Base-by-base conservation (phyloP, 441 rosid genomes). In the Populus hybrid region DNA sequence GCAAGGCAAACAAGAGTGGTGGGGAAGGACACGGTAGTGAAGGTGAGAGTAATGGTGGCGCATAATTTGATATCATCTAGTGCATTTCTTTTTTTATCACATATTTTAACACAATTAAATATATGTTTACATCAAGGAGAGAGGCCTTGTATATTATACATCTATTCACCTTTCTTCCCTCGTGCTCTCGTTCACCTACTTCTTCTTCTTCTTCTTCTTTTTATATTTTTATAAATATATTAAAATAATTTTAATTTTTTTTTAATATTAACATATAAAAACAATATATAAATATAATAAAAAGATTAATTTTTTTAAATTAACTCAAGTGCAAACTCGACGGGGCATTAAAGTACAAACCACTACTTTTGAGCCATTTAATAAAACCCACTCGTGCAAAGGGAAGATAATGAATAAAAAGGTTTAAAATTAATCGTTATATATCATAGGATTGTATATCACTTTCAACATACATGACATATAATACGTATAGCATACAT, bases 361-460 rank as follows among this genome's bases (percentile, higher is more conserved):
- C 24, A 26, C 23, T 57, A 53, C 40, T 68, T 70, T 71, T n/a
- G 2, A 21, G 64, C 38, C 82, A 75, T 72, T 64, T 23, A 71
- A 67, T 21, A 66, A 73, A 28, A 74, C 69, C 75, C 82, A 81
- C 82, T 67, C 84, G 82, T 77, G 85, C 73, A 32, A 57, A 72
- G 34, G 28, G 67, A 50, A 46, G 14, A 20, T 34, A 11, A 67
- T 10, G 66, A 12, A 70, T n/a, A 10, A 67, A 73, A 72, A 50
- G 72, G 78, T 34, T 76, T 77, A 28, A 36, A 78, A 81, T 81
- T 78, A 77, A 84, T 84, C 82, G 82, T 76, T 78, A 65, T 77
- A 57, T 53, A 57, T 57, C 23, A 18, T 57, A 14, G 2, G 21
- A 20, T 20, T 7, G 8, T 20, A 7, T 20, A 20, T 57, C 10